phyloP scores from a whole-genome alignment of 768 basidiomycete genomes.

The Amanita thiersii region DNA sequence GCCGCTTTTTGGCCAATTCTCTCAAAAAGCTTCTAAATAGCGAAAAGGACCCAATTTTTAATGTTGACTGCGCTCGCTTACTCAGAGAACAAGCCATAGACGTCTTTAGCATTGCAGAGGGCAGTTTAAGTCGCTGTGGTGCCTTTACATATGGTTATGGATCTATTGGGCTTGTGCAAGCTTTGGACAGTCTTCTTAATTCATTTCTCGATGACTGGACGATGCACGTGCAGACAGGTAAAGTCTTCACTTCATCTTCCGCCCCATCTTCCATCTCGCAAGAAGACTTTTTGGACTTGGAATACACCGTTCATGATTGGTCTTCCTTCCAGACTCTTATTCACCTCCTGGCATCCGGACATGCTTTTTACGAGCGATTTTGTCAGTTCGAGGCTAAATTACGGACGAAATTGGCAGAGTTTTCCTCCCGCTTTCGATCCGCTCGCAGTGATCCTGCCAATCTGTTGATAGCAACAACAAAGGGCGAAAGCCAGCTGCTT shows the following conservation, averaged over 20 bases:
- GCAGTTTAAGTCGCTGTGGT: conserved; percentile 65
- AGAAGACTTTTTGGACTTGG: conserved; percentile 68
- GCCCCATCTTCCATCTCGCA: conserved; percentile 25
- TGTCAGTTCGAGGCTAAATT: conserved; percentile 64
- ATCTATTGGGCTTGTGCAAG: conserved; percentile 58
- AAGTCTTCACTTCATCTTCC: conserved; percentile 20
- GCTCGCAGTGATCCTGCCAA: conserved; percentile 46
- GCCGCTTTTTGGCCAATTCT: conserved; percentile 52
- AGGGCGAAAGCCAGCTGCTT: conserved; percentile 66
- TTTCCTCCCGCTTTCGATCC: conserved; percentile 51
- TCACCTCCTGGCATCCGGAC: conserved; percentile 77
- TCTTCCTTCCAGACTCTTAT: conserved; percentile 73
- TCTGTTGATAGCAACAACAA: conserved; percentile 49
- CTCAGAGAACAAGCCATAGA: conserved; percentile 71
- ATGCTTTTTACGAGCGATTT: conserved; percentile 63
- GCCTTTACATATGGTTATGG: conserved; percentile 90
- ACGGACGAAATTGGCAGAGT: conserved; percentile 45
- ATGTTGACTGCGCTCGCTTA: conserved; percentile 47
- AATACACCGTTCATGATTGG: conserved; percentile 91
- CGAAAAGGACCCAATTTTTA: conserved; percentile 30
- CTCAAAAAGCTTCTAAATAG: conserved; percentile 40
- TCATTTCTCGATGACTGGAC: conserved; percentile 65
- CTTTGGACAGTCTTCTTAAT: conserved; percentile 65
- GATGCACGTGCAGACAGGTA: conserved; percentile 36
- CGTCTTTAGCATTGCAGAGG: conserved; percentile 72